These are phyloP conservation scores for Cucurbitaria berberidis DNA, from an alignment of 2,329 filamentous ascomycete species.

Conservation along the genomic window DNA sequence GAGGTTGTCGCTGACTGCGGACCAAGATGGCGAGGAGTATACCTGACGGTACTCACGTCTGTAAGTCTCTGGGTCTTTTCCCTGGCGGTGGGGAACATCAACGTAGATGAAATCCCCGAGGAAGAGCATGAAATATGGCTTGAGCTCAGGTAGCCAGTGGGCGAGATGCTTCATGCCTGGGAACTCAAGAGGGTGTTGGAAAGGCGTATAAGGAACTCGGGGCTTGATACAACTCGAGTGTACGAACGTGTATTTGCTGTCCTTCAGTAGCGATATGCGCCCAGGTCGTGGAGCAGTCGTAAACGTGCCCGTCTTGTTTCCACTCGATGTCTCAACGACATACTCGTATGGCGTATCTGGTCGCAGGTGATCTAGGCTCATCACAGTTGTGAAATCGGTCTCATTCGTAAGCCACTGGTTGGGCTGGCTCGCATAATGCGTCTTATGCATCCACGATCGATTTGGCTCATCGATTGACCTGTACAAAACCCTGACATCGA, in stretches of 20 bases:
- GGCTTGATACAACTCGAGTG: conserved; percentile 93
- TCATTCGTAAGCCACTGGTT: conserved; percentile 67
- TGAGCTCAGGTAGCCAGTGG: conserved; percentile 71
- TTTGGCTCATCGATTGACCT: conserved; percentile 35
- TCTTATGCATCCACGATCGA: conserved; percentile 43
- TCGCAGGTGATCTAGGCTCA: conserved; percentile 70
- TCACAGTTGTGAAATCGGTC: conserved; percentile 80
- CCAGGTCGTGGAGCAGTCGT: conserved; percentile 76
- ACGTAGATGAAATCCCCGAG: conserved; percentile 89
- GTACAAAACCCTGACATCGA: conserved; percentile 62
- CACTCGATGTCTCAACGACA: conserved; percentile 68
- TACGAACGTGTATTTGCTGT: conserved; percentile 84
- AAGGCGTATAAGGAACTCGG: conserved; percentile 84
- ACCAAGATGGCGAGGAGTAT: conserved; percentile 96
- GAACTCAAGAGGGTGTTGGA: conserved; percentile 82
- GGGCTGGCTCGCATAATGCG: conserved; percentile 38
- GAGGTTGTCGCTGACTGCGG: conserved; percentile 73
- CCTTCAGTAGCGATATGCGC: conserved; percentile 60
- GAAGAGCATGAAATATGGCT: conserved; percentile 74
- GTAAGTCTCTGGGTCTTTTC: conserved; percentile 75
- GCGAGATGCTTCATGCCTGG: conserved; percentile 80
- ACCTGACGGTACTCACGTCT: conserved; percentile 91
- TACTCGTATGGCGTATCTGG: conserved; percentile 83
- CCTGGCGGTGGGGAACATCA: conserved; percentile 84
- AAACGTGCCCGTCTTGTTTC: conserved; percentile 85